A percentile compares a stretch with the other conserved stretches of the same genome.
Conservation (phyloP, 768 basidiomycete species). For the Antrodiella citrinella region DNA sequence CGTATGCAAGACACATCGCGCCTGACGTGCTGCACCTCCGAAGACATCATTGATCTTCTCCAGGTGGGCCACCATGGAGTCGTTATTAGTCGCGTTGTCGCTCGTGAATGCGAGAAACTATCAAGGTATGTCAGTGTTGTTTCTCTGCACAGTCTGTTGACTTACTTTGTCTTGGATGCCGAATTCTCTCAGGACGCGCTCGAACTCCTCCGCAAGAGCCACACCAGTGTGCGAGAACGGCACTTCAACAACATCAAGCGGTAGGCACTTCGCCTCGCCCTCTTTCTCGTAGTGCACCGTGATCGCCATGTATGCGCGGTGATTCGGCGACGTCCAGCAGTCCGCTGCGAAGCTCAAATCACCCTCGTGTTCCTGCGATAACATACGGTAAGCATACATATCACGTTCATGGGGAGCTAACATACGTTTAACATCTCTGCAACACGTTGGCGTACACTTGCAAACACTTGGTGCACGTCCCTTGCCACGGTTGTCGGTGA, state of each 20-base stretch:
- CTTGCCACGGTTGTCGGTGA: conserved; percentile 23
- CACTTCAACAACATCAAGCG: conserved; percentile 33
- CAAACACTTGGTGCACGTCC: conserved; percentile 26
- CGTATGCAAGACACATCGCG: conserved; percentile 12
- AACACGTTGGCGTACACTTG: conserved; percentile 12
- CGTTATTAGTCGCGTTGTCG: conserved; percentile 14
- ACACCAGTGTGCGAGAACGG: conserved; percentile 26
- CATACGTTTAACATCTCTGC: conserved; percentile 14
- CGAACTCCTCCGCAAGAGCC: conserved; percentile 28
- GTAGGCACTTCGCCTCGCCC: conserved; percentile 18
- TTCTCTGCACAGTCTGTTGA: background rate
- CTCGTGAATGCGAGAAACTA: conserved; percentile 10
- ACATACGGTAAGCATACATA: background rate
- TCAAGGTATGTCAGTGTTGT: background rate
- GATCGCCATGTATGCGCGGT: conserved; percentile 24
- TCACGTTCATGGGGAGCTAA: background rate
- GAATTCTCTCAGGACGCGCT: conserved; percentile 26
- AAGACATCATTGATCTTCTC: background rate
- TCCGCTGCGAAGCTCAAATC: conserved; percentile 27
- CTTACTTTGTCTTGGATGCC: conserved; percentile 28
- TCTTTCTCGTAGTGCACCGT: conserved; percentile 27
- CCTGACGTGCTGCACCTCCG: background rate
- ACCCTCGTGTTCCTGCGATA: conserved; percentile 21
- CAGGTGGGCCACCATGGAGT: conserved; percentile 7
- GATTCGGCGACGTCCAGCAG: conserved; percentile 31